phyloP scores from a whole-genome alignment of 441 rosid genomes.

The Breynia disticha region DNA sequence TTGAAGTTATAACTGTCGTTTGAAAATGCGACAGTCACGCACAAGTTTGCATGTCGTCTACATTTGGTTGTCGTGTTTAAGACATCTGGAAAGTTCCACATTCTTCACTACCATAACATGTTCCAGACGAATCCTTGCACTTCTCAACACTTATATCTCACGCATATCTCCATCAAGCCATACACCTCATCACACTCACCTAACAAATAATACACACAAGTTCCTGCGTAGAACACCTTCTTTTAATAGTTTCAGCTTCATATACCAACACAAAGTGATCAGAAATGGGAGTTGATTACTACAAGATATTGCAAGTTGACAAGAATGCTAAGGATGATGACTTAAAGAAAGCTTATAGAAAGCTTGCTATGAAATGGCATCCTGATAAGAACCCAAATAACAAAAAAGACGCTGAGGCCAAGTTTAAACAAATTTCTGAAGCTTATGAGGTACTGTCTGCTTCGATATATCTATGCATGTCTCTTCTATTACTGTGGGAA shows the following conservation, averaged over 20 bases:
- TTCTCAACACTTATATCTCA: background rate
- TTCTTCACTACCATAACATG: constrained; percentile 13
- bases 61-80: too few species aligned
- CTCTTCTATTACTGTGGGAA: too few species aligned
- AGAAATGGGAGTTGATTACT: constrained; percentile 75
- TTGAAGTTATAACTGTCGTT: too few species aligned
- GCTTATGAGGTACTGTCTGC: constrained; percentile 65
- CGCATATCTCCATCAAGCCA: background rate
- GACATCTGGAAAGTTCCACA: constrained; percentile 33
- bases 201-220: too few species aligned
- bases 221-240: background rate
- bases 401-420: constrained; percentile 84
- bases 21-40: too few species aligned
- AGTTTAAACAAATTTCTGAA: constrained; percentile 88
- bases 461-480: background rate
- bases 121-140: constrained; percentile 21
- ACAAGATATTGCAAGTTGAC: constrained; percentile 63
- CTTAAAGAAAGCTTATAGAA: constrained; percentile 82
- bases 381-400: constrained; percentile 85
- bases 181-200: background rate
- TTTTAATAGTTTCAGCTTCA: too few species aligned
- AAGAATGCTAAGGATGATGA: constrained; percentile 67
- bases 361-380: constrained; percentile 94
- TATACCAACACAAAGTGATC: too few species aligned
- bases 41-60: too few species aligned